Evolutionary conservation across 306 rosid genomes (phyloP).

Genomic region (Prunus davidiana): DNA sequence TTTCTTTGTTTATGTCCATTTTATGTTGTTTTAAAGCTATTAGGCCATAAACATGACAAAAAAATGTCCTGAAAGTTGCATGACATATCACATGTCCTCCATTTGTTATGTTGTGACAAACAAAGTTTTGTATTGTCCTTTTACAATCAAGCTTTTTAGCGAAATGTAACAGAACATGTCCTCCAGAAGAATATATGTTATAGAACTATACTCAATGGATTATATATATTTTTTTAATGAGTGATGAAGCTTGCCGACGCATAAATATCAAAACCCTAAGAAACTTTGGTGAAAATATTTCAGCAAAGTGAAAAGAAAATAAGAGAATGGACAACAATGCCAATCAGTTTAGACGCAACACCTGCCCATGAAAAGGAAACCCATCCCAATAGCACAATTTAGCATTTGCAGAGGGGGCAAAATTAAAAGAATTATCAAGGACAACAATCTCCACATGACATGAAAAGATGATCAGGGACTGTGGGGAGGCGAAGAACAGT

Average conservation of each 20-base stretch:
- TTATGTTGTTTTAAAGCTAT: neutral
- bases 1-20: neutral
- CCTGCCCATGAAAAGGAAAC: neutral
- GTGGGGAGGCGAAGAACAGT: conserved; percentile 2
- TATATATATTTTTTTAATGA: neutral
- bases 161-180: neutral
- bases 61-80: neutral
- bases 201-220: neutral
- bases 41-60: neutral
- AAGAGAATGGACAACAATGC: neutral
- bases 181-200: neutral
- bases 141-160: neutral
- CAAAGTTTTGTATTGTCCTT: neutral
- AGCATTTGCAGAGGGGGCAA: no score
- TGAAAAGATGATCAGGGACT: neutral
- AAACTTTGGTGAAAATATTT: neutral
- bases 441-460: neutral
- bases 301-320: neutral
- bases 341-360: neutral
- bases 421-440: no score
- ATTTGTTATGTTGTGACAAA: neutral
- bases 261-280: neutral
- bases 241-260: neutral
- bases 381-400: neutral
- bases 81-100: neutral